Percentiles rank a stretch among this genome's conserved stretches.
Conservation (phyloP, 768 basidiomycete genomes). For the Cyclocybe aegerita region DNA sequence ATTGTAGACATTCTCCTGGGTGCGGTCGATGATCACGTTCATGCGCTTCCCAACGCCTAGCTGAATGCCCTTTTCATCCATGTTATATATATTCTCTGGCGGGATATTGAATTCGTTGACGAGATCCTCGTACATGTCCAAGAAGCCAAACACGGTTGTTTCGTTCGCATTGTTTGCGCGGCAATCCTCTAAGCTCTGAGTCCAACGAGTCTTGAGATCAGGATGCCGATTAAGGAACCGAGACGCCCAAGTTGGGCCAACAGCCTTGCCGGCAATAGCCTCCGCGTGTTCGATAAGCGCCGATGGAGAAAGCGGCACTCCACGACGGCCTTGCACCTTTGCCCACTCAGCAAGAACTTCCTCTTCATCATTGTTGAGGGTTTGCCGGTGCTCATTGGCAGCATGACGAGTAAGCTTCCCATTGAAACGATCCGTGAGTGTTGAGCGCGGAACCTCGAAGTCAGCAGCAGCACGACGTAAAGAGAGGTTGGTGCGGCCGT, state of each 20-base stretch:
- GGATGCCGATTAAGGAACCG: conserved; percentile 17
- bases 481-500: no score
- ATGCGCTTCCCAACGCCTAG: conserved; percentile 18
- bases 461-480: no score
- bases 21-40: conserved; percentile 18
- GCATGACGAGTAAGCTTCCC: no score
- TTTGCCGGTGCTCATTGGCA: no score
- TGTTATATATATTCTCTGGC: conserved; percentile 24
- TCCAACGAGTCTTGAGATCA: conserved; percentile 16
- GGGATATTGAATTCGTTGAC: conserved; percentile 18
- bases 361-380: no score
- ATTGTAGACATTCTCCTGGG: conserved; percentile 27
- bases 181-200: conserved; percentile 21
- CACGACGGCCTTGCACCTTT: conserved; percentile 17
- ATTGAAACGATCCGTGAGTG: no score
- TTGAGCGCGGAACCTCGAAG: no score
- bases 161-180: conserved; percentile 21
- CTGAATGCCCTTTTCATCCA: conserved; percentile 31
- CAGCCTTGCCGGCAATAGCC: conserved; percentile 12
- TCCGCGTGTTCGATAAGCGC: conserved; percentile 14
- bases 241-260: conserved; percentile 14
- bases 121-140: conserved; percentile 18
- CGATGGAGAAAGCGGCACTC: conserved; percentile 18
- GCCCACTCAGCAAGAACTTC: conserved; percentile 22
- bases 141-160: conserved; percentile 17